Percentiles rank a stretch among this genome's conserved stretches.
phyloP scores from a whole-genome alignment of 176 grass and related monocot genomes.

The Dactylis glomerata region DNA sequence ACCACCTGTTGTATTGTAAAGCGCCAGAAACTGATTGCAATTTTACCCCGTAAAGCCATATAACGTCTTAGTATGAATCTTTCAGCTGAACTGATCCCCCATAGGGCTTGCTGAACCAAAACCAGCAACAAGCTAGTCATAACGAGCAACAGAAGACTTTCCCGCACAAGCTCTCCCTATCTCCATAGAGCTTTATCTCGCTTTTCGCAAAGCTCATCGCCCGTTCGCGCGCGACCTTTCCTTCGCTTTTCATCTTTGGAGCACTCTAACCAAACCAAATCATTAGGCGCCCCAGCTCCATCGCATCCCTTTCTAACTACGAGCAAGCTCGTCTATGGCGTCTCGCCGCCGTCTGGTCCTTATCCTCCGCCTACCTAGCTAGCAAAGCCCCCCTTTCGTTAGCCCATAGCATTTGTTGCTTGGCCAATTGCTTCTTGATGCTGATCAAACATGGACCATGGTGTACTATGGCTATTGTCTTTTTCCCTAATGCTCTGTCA shows the following conservation, averaged over 20 bases:
- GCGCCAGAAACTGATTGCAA: background rate
- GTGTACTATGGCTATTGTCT: background rate
- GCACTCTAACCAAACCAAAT: constrained; percentile 19
- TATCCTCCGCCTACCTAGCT: constrained; percentile 20
- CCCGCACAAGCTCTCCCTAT: background rate
- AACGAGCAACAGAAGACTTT: background rate
- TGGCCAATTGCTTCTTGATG: background rate
- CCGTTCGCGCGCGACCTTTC: constrained; percentile 9
- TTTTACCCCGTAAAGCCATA: background rate
- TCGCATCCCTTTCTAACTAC: constrained; percentile 5
- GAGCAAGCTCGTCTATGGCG: constrained; percentile 19
- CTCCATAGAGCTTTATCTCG: background rate
- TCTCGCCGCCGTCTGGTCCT: constrained; percentile 21
- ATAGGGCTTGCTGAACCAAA: background rate
- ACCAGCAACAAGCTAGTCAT: background rate
- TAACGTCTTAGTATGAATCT: too few species aligned
- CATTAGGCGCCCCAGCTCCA: background rate
- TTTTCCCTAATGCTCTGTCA: background rate
- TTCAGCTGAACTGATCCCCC: background rate
- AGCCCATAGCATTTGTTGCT: background rate
- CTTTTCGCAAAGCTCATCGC: constrained; percentile 25
- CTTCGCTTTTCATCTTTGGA: constrained; percentile 21
- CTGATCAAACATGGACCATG: background rate
- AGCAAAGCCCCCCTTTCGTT: background rate
- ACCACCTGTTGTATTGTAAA: background rate